Evolutionary conservation across 1,284 basidiomycete species (phyloP), one percentile per base, ranked within the genome.

Genomic region (Puccinia horiana): DNA sequence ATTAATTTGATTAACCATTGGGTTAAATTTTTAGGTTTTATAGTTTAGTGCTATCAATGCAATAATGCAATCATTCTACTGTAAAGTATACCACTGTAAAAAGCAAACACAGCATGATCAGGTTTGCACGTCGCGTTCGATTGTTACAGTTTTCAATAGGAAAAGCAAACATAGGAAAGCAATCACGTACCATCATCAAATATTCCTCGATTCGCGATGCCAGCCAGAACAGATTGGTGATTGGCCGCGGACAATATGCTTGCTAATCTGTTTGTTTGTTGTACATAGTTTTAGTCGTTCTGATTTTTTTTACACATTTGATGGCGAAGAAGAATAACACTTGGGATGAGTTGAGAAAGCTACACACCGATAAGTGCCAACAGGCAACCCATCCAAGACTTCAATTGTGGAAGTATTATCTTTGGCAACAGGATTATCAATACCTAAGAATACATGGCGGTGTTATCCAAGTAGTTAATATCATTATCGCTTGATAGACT

Each of bases 131-230:
- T 20, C n/a, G n/a, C 16, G 9, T 18, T 61, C 29, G 9, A 14
- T 61, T 61, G 54, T 16, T 32, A 65, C 23, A 1, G 18, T 20
- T 65, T 32, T 65, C 20, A 47, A 8, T 47, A 8, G 8, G 37
- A 65, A 65, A 65, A 18, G 3, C 20, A 20, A 11, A n/a, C 20
- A 14, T 2, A 65, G 23, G 18, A 9, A n/a, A 23, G 44, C 44
- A 69, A 47, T 9, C 14, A 37, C 76, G 65, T 20, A 78, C 76
- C 52, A 69, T 78, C 76, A 69, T 78, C 76, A 40, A 78, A 78
- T 0, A 52, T 35, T 32, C 76, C 76, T 37, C 76, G 63, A 35
- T 69, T 63, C 32, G 76, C 76, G 14, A 78, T 29, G n/a, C 76
- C 76, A 67, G 49, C 63, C n/a, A 78, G 26, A 37, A 78, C 40